Base-by-base conservation (phyloP, 768 basidiomycete species). In the Mycena vulgaris region DNA sequence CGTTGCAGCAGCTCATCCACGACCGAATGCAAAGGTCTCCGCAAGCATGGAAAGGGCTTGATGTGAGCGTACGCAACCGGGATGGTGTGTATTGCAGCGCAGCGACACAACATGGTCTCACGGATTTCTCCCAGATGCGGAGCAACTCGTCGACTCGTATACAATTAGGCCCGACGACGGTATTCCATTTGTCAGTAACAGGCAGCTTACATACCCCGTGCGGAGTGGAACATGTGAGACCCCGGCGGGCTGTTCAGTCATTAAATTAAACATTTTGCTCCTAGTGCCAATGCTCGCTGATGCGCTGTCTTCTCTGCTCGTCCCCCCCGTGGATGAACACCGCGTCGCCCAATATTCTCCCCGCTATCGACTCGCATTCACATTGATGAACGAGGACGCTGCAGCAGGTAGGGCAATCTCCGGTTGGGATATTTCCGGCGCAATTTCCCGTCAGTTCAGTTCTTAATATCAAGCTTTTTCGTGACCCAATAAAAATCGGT, bases 331-430 rank as follows among this genome's bases (percentile, higher is more conserved):
- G 40, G 75, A 70, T 74, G 76, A 80, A 61, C 83, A 87, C 53
- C 84, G 88, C 33, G 85, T 88, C 61, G 88, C 90, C 42, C 94
- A 94, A 79, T 98, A 95, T 78, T 88, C 96, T 16, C 87, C 90
- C 6, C 89, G 89, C 51, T 94, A 95, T 79, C 92, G 95, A 48
- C 87, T 99, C 17, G 90, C 95, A n/a, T 98, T 99, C 82, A 94
- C 93, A 17, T 83, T 99, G 9, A 82, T 99, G 59, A 97, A 98
- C 77, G 95, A 99, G 81, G 94, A 99, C 77, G 89, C 93, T 5
- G 83, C 92, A 2, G 85, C 87, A 16, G 93, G 93, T 8, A 84
- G 83, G 25, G 83, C 85, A 28, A 85, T 91, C 21, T 69, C 84
- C 33, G 83, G 86, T 8, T 98, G 97, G 97, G 90, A 96, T 49